phyloP scores from a whole-genome alignment of 805 yeast genomes.

The Wickerhamiella galacta region DNA sequence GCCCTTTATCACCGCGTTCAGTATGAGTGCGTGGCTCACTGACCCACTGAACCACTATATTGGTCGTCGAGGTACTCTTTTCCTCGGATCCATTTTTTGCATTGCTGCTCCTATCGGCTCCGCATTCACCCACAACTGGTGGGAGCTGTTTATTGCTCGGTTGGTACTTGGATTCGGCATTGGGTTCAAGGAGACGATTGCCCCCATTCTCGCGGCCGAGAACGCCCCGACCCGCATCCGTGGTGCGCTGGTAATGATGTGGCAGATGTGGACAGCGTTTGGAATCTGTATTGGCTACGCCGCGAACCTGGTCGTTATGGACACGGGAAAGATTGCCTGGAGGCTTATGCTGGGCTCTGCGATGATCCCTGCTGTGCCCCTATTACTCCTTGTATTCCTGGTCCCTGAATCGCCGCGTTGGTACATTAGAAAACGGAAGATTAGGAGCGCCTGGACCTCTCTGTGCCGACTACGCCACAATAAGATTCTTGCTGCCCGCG shows the following conservation, averaged over 20 bases:
- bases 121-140: slow-evolving; percentile 44
- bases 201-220: slow-evolving; percentile 52
- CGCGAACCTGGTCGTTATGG: slow-evolving; percentile 39
- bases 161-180: slow-evolving; percentile 46
- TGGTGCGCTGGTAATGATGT: slow-evolving; percentile 52
- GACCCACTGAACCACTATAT: slow-evolving; percentile 33
- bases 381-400: slow-evolving; percentile 35
- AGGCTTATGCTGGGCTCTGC: slow-evolving; percentile 53
- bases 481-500: slow-evolving; percentile 45
- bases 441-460: slow-evolving; percentile 34
- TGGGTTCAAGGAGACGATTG: slow-evolving; percentile 51
- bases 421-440: slow-evolving; percentile 38
- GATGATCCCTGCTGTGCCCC: slow-evolving; percentile 33
- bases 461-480: slow-evolving; percentile 31
- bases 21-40: slow-evolving; percentile 35
- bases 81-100: slow-evolving; percentile 33
- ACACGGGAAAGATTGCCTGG: slow-evolving; percentile 35
- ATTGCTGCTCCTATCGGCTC: slow-evolving; percentile 41
- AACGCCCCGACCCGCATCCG: slow-evolving; percentile 40
- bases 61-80: slow-evolving; percentile 37
- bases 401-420: slow-evolving; percentile 62
- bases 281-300: slow-evolving; percentile 56
- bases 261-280: slow-evolving; percentile 64
- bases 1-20: slow-evolving; percentile 35
- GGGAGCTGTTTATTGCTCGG: slow-evolving; percentile 42